A percentile compares a stretch with the other conserved stretches of the same genome.
Conservation (phyloP, 495 filamentous ascomycete genomes). For the Terfezia boudieri region DNA sequence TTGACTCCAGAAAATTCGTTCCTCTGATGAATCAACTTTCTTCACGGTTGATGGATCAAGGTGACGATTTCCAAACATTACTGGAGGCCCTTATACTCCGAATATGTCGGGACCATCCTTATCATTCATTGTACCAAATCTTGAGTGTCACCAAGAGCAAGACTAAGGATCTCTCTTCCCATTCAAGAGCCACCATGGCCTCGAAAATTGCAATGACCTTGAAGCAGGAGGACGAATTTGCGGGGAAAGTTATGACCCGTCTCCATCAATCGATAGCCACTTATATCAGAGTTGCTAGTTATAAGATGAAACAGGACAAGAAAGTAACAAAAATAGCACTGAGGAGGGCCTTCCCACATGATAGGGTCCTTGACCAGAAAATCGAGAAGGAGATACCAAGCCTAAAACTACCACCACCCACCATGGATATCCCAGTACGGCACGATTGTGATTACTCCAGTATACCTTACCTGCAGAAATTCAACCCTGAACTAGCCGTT, state of each 20-base stretch:
- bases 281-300: conserved; percentile 52
- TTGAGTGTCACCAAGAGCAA: conserved; percentile 52
- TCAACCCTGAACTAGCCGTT: conserved; percentile 50
- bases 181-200: conserved; percentile 51
- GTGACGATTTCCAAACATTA: conserved; percentile 45
- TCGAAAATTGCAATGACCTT: conserved; percentile 39
- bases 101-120: conserved; percentile 80
- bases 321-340: conserved; percentile 27
- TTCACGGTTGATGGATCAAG: conserved; percentile 57
- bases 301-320: conserved; percentile 32
- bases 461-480: conserved; percentile 45
- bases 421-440: conserved; percentile 60
- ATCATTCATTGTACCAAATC: conserved; percentile 90
- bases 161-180: conserved; percentile 46
- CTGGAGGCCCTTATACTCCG: conserved; percentile 48
- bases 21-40: conserved; percentile 87
- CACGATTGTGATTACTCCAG: conserved; percentile 50
- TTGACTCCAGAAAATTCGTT: conserved; percentile 80
- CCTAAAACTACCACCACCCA: conserved; percentile 61
- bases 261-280: conserved; percentile 36
- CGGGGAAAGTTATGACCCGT: conserved; percentile 36
- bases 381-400: conserved; percentile 35
- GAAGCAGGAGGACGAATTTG: conserved; percentile 22
- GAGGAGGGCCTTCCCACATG: conserved; percentile 37
- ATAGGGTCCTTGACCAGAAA: conserved; percentile 26